Percentiles rank a stretch among this genome's conserved stretches.
Evolutionary conservation across 805 yeast genomes (phyloP).

Genomic region (Barnettozyma vustinii): DNA sequence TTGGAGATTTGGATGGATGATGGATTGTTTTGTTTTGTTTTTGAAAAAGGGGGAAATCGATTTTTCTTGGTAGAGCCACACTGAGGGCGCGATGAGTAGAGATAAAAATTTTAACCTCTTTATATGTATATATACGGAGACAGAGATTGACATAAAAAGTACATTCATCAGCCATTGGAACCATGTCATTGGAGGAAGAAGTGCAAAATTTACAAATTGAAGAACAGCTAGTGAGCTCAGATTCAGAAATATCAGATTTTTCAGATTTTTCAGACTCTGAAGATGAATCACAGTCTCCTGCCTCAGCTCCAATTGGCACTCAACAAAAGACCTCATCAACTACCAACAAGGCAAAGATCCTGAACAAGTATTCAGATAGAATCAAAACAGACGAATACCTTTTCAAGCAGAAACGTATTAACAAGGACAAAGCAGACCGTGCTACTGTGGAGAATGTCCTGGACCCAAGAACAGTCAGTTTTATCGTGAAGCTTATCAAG

Average conservation of each 20-base stretch:
- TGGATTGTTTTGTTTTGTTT: too few species aligned
- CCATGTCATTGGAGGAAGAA: slow-evolving; percentile 8
- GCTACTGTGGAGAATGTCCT: slow-evolving; percentile 97
- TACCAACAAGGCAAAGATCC: slow-evolving; percentile 41
- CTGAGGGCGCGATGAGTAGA: background rate
- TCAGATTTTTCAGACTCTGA: slow-evolving; percentile 10
- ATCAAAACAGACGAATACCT: slow-evolving; percentile 60
- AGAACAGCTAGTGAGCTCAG: background rate
- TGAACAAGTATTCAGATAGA: slow-evolving; percentile 57
- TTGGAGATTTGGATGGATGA: too few species aligned
- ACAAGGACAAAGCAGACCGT: slow-evolving; percentile 82
- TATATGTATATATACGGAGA: too few species aligned
- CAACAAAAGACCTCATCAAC: slow-evolving; percentile 5
- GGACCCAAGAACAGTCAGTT: slow-evolving; percentile 88
- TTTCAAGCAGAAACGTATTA: slow-evolving; percentile 49
- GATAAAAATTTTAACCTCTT: background rate
- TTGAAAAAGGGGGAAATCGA: too few species aligned
- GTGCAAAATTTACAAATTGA: background rate
- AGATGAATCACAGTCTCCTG: slow-evolving; percentile 1
- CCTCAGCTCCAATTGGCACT: background rate
- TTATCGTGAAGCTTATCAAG: slow-evolving; percentile 73
- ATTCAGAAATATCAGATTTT: slow-evolving; percentile 9
- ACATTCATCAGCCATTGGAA: background rate
- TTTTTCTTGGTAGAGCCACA: background rate
- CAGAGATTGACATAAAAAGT: too few species aligned